Evolutionary conservation across 2,329 filamentous ascomycete genomes (phyloP), one percentile per base, ranked within the genome.

Genomic region (Cytospora leucostoma): DNA sequence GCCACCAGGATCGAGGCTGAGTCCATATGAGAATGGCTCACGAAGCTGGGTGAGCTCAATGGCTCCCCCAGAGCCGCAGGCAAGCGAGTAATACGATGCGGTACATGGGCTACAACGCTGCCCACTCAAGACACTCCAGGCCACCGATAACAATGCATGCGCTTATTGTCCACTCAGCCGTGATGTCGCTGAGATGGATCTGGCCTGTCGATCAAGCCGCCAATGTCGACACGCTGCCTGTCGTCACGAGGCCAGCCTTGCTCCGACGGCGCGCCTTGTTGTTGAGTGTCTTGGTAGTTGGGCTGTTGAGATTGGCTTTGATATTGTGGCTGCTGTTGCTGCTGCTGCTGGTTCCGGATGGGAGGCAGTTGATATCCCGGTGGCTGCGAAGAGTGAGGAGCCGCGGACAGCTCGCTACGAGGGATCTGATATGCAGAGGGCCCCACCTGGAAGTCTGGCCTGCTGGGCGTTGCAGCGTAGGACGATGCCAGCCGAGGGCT

Each of bases 191-290:
- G 66, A 67, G 72, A 55, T 68, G 72, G 78, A 68, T 81, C 81
- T 32, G 82, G 80, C 73, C 80, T 84, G 67, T 86, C 86, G 70
- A 90, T 84, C 70, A 86, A 78, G 2, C 85, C 85, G 12, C 81
- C 83, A 66, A 88, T 88, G 68, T 86, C 84, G 56, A 88, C 81
- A 17, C 86, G 80, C 19, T 78, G 74, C 34, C 83, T 79, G 61
- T 85, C 83, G 62, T 84, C 82, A 51, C 80, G 77, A 61, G 72
- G 71, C 73, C 77, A 79, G 33, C 47, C 50, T 27, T 66, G 62
- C 32, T 64, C 62, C 44, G 65, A 50, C 37, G 62, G 59, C 12
- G 47, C 47, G 19, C 58, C 52, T 34, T 56, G 59, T 17, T 64
- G 61, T 38, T 69, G 68, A n/a, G 69, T 40, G 77, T 76, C 34